Evolutionary conservation across 257 asterid genomes (phyloP).

Genomic region (Salvia splendens): DNA sequence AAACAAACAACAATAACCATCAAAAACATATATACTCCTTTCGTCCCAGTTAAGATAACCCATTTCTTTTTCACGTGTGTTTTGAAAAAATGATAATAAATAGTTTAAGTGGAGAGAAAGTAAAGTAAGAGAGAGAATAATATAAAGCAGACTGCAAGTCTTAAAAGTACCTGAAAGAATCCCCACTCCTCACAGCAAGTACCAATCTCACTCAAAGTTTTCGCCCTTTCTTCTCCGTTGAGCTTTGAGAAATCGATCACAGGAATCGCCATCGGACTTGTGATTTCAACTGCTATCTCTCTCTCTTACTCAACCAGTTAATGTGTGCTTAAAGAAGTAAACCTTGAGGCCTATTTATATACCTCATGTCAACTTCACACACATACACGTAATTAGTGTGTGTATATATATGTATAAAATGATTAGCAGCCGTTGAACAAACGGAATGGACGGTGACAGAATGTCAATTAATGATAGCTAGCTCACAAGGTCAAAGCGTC

Average conservation of each 20-base stretch:
- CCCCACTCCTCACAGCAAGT: conserved; percentile 87
- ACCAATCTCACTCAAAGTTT: conserved; percentile 63
- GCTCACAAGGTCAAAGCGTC: conserved; percentile 40
- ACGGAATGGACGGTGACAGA: conserved; percentile 55
- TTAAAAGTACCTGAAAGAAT: conserved; percentile 80
- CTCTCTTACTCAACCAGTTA: background rate
- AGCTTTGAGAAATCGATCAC: conserved; percentile 85
- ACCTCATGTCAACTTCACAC: conserved; percentile 43
- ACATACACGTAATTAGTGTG: background rate
- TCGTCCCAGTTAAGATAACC: too few relatives aligned
- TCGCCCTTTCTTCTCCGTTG: conserved; percentile 68
- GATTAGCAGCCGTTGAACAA: conserved; percentile 41
- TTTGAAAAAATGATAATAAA: too few relatives aligned
- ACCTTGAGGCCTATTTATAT: conserved; percentile 47
- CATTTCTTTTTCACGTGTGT: too few relatives aligned
- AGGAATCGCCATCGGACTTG: conserved; percentile 66
- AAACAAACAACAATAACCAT: background rate
- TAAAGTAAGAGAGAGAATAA: too few relatives aligned
- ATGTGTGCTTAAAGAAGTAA: conserved; percentile 31
- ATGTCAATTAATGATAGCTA: conserved; percentile 35
- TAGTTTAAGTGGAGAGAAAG: too few relatives aligned
- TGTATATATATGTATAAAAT: conserved; percentile 1
- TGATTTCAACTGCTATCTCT: conserved; percentile 5
- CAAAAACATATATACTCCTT: too few relatives aligned
- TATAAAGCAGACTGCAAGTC: too few relatives aligned